phyloP scores from a whole-genome alignment of 352 stramenopile species.

The Phytophthora pisi region DNA sequence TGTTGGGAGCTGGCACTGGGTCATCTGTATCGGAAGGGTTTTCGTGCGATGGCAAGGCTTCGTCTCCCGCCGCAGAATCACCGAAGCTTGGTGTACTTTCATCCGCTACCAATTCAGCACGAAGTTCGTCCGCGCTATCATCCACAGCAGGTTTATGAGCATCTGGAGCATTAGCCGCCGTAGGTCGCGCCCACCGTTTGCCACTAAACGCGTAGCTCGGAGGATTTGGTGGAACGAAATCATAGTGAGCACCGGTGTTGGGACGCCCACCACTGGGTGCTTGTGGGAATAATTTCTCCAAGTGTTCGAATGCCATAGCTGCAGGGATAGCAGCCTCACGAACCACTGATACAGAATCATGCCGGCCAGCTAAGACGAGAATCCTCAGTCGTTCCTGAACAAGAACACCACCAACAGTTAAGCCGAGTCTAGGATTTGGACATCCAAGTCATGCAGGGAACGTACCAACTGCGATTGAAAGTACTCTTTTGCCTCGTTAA shows the following conservation, averaged over 20 bases:
- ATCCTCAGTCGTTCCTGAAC: conserved; percentile 43
- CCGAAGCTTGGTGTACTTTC: no score
- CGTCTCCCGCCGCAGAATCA: no score
- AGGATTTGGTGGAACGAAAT: conserved; percentile 28
- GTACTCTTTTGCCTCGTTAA: conserved; percentile 24
- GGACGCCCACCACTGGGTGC: background rate
- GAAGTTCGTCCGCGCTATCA: no score
- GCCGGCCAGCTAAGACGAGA: conserved; percentile 51
- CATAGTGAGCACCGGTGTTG: conserved; percentile 16
- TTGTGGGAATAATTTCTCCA: conserved; percentile 43
- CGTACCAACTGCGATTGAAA: conserved; percentile 44
- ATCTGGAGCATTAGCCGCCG: background rate
- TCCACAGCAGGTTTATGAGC: no score
- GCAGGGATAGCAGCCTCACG: conserved; percentile 54
- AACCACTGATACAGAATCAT: conserved; percentile 60
- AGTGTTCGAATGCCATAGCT: conserved; percentile 44
- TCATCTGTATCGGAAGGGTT: no score
- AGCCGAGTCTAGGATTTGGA: background rate
- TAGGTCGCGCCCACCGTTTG: conserved; percentile 17
- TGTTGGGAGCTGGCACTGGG: background rate
- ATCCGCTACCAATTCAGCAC: no score
- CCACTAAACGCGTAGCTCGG: conserved; percentile 13
- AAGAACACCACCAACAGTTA: background rate
- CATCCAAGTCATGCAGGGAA: background rate
- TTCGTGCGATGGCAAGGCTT: no score